Percentiles rank a stretch among this genome's conserved stretches.
phyloP scores from a whole-genome alignment of 2,329 filamentous ascomycete species.

The Fusarium siculi region DNA sequence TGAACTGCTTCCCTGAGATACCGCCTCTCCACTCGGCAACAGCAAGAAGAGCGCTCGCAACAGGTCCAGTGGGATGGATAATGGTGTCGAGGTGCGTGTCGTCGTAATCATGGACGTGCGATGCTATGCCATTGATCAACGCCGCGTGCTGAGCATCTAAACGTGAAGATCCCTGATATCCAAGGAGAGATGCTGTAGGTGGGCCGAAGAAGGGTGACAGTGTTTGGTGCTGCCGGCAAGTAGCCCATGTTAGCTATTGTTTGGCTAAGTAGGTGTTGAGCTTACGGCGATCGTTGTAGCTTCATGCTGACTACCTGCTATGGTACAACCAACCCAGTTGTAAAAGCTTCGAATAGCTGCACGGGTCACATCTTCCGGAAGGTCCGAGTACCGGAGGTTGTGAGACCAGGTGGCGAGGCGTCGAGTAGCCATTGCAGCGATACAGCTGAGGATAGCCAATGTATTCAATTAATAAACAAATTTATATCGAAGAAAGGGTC shows the following conservation, averaged over 20 bases:
- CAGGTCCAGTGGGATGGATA: constrained; percentile 1
- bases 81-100: constrained; percentile 6
- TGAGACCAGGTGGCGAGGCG: constrained; percentile 1
- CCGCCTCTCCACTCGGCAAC: background rate
- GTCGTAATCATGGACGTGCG: constrained; percentile 5
- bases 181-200: background rate
- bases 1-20: background rate
- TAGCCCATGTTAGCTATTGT: background rate
- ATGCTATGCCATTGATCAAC: constrained; percentile 2
- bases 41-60: background rate
- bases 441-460: background rate
- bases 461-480: background rate
- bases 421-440: background rate
- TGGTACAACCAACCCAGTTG: background rate
- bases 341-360: constrained; percentile 10
- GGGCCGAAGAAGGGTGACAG: background rate
- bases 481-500: background rate
- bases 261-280: accelerated
- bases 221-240: background rate
- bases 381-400: constrained; percentile 1
- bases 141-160: background rate
- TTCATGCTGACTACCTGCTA: background rate
- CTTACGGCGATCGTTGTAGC: background rate
- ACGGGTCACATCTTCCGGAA: background rate
- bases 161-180: background rate